These are phyloP conservation scores for Torulaspora microellipsoides DNA, from an alignment of 805 yeast genomes.

Conservation along the genomic window DNA sequence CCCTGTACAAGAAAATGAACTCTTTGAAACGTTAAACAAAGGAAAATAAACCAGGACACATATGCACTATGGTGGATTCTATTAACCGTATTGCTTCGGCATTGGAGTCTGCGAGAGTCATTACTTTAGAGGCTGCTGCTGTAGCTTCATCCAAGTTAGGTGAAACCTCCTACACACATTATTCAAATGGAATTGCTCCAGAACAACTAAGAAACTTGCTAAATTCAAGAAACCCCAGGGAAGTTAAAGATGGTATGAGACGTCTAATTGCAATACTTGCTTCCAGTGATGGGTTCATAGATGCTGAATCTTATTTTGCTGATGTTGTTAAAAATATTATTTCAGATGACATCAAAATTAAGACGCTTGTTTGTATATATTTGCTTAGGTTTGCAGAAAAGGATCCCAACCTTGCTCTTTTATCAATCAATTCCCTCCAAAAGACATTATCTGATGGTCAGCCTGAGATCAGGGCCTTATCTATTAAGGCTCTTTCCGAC, in stretches of 20 bases:
- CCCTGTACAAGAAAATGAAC: too few relatives aligned
- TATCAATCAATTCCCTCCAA: constrained; percentile 89
- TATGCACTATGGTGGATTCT: constrained; percentile 46
- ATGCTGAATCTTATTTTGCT: constrained; percentile 58
- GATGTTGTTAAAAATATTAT: constrained; percentile 87
- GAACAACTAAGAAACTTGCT: constrained; percentile 61
- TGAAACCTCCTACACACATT: constrained; percentile 50
- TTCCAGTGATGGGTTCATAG: constrained; percentile 35
- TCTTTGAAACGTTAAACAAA: too few relatives aligned
- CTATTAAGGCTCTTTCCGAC: constrained; percentile 78
- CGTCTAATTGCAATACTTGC: constrained; percentile 46
- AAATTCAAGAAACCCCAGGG: constrained; percentile 65
- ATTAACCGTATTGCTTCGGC: constrained; percentile 61
- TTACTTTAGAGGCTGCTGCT: constrained; percentile 79
- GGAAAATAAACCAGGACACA: neutral
- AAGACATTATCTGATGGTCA: constrained; percentile 68
- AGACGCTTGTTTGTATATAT: constrained; percentile 72
- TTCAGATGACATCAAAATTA: constrained; percentile 56
- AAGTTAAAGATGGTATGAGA: constrained; percentile 55
- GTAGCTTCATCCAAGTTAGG: constrained; percentile 64
- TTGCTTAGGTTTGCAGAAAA: constrained; percentile 70
- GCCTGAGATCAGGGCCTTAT: constrained; percentile 63
- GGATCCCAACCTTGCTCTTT: constrained; percentile 84
- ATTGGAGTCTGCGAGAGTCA: constrained; percentile 72
- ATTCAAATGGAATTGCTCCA: constrained; percentile 45